Evolutionary conservation across 164 flowering plant genomes (phyloP).

Genomic region (Vitis riparia): DNA sequence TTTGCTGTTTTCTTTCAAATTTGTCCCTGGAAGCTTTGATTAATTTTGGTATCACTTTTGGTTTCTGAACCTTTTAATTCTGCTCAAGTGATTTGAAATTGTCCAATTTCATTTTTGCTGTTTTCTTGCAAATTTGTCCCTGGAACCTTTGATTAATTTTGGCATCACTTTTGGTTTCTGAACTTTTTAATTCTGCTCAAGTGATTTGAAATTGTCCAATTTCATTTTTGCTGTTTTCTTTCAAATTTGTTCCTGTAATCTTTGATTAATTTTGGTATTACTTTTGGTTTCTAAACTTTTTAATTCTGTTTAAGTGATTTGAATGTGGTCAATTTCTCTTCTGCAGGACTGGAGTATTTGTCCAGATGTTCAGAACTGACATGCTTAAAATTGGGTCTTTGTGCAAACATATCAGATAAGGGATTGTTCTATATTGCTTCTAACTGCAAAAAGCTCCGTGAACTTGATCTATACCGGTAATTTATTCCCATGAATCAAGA

Average conservation of each 20-base stretch:
- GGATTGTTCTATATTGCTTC: conserved; percentile 57
- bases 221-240: not conserved
- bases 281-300: not conserved
- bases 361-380: conserved; percentile 52
- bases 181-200: not conserved
- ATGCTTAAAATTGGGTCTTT: conserved; percentile 62
- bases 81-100: not conserved
- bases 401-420: conserved; percentile 49
- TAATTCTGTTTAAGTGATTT: not conserved
- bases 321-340: not conserved
- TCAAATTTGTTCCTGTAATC: not conserved
- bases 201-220: conserved; percentile 2
- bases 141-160: not conserved
- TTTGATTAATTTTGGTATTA: not conserved
- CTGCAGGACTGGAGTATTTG: conserved; percentile 56
- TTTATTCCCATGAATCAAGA: not conserved
- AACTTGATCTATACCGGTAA: conserved; percentile 81
- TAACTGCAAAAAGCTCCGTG: conserved; percentile 46
- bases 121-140: not conserved
- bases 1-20: not conserved
- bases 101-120: not conserved
- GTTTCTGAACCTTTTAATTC: not conserved
- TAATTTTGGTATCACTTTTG: not conserved
- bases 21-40: not conserved
- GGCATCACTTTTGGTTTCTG: not conserved